Evolutionary conservation across 73 alveolate genomes (phyloP).

Genomic region (Symbiodinium natans): DNA sequence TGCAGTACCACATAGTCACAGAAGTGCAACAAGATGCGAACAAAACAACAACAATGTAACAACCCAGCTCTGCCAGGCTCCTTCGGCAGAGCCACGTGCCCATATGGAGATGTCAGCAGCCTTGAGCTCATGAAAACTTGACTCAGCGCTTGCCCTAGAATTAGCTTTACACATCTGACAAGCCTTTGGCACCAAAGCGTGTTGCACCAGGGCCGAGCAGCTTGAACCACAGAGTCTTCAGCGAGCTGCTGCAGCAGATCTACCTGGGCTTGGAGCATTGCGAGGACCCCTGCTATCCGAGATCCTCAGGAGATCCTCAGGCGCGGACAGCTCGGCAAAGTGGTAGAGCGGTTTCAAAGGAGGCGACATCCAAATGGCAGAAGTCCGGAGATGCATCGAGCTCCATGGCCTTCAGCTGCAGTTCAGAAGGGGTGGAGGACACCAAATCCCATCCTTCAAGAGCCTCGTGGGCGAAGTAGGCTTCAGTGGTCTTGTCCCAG

Average conservation of each 20-base stretch:
- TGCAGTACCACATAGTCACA: no score
- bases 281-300: background rate
- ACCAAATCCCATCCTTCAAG: background rate
- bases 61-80: background rate
- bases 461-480: conserved; percentile 47
- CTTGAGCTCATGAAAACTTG: background rate
- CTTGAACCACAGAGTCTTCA: conserved; percentile 81
- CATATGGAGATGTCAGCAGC: conserved; percentile 70
- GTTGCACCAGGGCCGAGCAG: conserved; percentile 13
- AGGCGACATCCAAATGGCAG: conserved; percentile 62
- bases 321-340: conserved; percentile 32
- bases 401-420: conserved; percentile 52
- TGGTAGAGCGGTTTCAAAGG: conserved; percentile 55
- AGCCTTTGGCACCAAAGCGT: no score
- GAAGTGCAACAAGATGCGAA: no score
- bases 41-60: background rate
- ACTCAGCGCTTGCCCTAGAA: background rate
- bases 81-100: conserved; percentile 91
- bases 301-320: background rate
- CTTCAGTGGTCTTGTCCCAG: conserved; percentile 77
- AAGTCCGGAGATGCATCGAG: conserved; percentile 70
- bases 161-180: no score
- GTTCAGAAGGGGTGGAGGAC: background rate
- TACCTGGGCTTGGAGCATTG: background rate
- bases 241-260: conserved; percentile 60